Conservation (phyloP, 495 filamentous ascomycete species). For the Neurospora discreta region DNA sequence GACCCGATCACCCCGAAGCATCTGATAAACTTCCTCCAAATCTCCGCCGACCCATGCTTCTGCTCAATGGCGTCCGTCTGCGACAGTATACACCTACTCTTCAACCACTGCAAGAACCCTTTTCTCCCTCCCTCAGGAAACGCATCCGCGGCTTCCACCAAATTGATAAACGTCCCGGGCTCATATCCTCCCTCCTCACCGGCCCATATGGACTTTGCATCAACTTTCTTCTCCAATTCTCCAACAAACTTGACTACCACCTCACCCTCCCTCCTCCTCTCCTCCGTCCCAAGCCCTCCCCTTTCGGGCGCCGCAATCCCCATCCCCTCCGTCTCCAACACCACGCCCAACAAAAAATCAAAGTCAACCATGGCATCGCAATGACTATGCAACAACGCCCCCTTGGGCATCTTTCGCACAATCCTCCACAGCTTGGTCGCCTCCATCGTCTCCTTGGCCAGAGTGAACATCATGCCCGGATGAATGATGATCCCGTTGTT, state of each 20-base stretch:
- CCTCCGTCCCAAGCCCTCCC: conserved; percentile 35
- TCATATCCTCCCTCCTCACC: conserved; percentile 35
- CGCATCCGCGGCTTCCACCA: conserved; percentile 53
- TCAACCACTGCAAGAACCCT: conserved; percentile 75
- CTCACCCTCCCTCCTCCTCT: conserved; percentile 33
- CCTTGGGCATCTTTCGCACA: conserved; percentile 79
- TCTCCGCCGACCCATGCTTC: conserved; percentile 64
- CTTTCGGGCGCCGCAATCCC: conserved; percentile 44
- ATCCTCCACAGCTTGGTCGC: conserved; percentile 76
- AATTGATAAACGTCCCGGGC: conserved; percentile 40
- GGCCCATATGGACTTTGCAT: neutral
- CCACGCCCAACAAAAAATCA: conserved; percentile 60
- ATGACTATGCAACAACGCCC: conserved; percentile 78
- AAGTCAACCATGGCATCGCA: conserved; percentile 83
- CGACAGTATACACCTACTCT: conserved; percentile 55
- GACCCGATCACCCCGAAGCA: conserved; percentile 60
- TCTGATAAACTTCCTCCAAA: conserved; percentile 67
- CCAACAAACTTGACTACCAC: conserved; percentile 18
- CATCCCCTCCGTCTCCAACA: conserved; percentile 64
- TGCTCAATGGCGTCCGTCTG: conserved; percentile 64
- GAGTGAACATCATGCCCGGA: conserved; percentile 81
- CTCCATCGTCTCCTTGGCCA: conserved; percentile 72
- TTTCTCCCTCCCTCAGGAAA: conserved; percentile 60
- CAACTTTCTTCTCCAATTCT: neutral
- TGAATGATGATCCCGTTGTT: conserved; percentile 49